Percentiles rank a stretch among this genome's conserved stretches.
Evolutionary conservation across 2,329 filamentous ascomycete species (phyloP).

Genomic region (Fusarium keratoplasticum): DNA sequence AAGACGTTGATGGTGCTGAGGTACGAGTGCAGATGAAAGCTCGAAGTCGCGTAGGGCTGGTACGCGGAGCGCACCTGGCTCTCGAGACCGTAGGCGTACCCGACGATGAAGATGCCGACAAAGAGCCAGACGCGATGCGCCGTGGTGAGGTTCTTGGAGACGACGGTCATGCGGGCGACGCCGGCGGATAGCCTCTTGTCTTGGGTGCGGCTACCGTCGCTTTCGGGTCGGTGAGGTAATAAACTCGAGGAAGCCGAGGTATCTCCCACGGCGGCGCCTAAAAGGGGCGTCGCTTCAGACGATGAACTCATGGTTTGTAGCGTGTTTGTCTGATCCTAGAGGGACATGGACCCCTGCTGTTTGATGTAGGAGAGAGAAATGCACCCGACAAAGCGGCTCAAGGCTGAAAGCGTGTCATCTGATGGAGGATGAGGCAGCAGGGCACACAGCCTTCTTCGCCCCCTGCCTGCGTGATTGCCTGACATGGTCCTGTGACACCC

Average conservation of each 20-base stretch:
- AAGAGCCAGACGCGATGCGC: conserved; percentile 65
- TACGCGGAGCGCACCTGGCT: conserved; percentile 63
- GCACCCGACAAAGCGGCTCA: background rate
- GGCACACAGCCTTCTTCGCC: background rate
- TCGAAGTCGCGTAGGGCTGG: conserved; percentile 66
- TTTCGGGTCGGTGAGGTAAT: conserved; percentile 15
- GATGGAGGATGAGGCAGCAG: conserved; percentile 7
- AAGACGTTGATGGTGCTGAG: conserved; percentile 70
- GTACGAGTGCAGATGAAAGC: conserved; percentile 64
- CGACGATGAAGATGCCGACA: conserved; percentile 67
- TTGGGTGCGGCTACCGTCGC: background rate
- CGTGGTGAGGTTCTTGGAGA: conserved; percentile 58
- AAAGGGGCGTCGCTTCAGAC: conserved; percentile 27
- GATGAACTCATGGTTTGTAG: conserved; percentile 4
- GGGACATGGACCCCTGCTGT: background rate
- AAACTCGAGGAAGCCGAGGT: conserved; percentile 5
- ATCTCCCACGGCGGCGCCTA: conserved; percentile 3
- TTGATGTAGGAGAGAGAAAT: background rate
- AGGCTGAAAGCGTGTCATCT: conserved; percentile 1
- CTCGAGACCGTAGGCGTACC: conserved; percentile 71
- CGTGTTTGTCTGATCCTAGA: background rate
- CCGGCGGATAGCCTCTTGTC: conserved; percentile 49
- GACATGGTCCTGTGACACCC: conserved; percentile 30
- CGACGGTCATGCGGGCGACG: conserved; percentile 64
- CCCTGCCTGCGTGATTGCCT: background rate